These are phyloP conservation scores for Cutaneotrichosporon cyanovorans DNA, from an alignment of 1,284 basidiomycete species.

Conservation along the genomic window DNA sequence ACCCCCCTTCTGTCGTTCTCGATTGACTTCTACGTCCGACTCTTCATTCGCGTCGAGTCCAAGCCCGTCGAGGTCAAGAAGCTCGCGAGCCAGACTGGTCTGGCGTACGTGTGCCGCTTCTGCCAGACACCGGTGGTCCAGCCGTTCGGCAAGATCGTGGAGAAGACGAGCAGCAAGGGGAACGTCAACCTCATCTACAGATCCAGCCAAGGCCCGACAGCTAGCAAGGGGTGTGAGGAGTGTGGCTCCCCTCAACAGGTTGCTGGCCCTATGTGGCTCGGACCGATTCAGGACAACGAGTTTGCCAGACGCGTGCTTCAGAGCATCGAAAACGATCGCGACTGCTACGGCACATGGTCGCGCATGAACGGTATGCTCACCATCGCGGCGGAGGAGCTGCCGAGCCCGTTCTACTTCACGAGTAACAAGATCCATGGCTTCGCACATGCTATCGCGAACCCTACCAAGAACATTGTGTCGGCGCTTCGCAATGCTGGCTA, in stretches of 20 bases:
- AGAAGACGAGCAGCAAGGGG: constrained; percentile 50
- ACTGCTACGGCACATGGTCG: constrained; percentile 66
- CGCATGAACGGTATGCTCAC: constrained; percentile 95
- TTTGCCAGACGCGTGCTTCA: constrained; percentile 71
- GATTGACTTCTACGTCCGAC: constrained; percentile 94
- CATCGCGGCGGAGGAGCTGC: constrained; percentile 76
- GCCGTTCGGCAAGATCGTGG: constrained; percentile 62
- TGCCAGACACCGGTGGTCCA: constrained; percentile 76
- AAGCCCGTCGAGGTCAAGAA: constrained; percentile 83
- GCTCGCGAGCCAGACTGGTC: constrained; percentile 49
- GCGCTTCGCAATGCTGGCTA: constrained; percentile 81
- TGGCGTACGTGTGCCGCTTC: constrained; percentile 70
- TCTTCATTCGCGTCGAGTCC: constrained; percentile 76
- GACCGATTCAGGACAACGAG: constrained; percentile 66
- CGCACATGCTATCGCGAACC: constrained; percentile 30
- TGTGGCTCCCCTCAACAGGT: constrained; percentile 73
- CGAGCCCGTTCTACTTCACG: constrained; percentile 83
- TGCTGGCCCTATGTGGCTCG: constrained; percentile 96
- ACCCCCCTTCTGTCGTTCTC: constrained; percentile 86
- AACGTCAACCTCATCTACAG: constrained; percentile 59
- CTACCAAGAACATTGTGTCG: constrained; percentile 69
- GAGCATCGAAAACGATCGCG: constrained; percentile 55
- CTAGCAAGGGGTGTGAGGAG: constrained; percentile 61
- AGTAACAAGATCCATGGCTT: constrained; percentile 70
- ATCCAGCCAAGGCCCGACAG: constrained; percentile 61